phyloP scores from a whole-genome alignment of 139 green algal species.

The Chlamydomonas sp. region DNA sequence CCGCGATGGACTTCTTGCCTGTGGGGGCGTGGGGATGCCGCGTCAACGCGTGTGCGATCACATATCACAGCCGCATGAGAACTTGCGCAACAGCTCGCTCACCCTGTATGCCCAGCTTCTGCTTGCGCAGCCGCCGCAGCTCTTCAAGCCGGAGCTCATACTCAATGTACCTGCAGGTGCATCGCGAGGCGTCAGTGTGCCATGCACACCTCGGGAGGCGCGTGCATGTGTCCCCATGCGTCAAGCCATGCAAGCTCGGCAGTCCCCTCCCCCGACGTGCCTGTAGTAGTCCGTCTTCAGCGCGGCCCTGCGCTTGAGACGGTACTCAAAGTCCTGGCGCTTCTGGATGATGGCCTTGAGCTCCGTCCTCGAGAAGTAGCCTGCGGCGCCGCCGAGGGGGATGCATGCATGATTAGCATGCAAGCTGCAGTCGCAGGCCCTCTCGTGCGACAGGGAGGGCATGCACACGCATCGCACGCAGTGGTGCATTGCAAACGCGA shows the following conservation, averaged over 20 bases:
- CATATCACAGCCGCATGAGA: too few relatives aligned
- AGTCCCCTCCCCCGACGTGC: slow-evolving; percentile 11
- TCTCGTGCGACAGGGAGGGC: too few relatives aligned
- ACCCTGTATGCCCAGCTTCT: slow-evolving; percentile 30
- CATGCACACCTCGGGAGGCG: too few relatives aligned
- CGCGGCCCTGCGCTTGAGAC: slow-evolving; percentile 63
- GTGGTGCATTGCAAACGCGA: too few relatives aligned
- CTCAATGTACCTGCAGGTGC: slow-evolving; percentile 57
- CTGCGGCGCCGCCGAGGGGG: too few relatives aligned
- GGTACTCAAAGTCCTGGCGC: slow-evolving; percentile 82
- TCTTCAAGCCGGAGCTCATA: slow-evolving; percentile 77
- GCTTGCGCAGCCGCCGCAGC: slow-evolving; percentile 46
- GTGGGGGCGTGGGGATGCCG: too few relatives aligned
- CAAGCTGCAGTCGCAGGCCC: too few relatives aligned
- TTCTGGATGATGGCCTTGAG: slow-evolving; percentile 71
- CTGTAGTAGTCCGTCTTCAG: slow-evolving; percentile 72
- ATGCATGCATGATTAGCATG: too few relatives aligned
- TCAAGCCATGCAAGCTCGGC: too few relatives aligned
- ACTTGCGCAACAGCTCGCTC: not conserved
- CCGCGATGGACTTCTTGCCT: slow-evolving; percentile 52
- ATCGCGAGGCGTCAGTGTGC: too few relatives aligned
- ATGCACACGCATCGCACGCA: too few relatives aligned
- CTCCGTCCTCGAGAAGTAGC: slow-evolving; percentile 78
- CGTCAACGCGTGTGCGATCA: too few relatives aligned
- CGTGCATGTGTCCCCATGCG: not conserved